phyloP scores from a whole-genome alignment of 163 green algal genomes.

The Volvox carteri region DNA sequence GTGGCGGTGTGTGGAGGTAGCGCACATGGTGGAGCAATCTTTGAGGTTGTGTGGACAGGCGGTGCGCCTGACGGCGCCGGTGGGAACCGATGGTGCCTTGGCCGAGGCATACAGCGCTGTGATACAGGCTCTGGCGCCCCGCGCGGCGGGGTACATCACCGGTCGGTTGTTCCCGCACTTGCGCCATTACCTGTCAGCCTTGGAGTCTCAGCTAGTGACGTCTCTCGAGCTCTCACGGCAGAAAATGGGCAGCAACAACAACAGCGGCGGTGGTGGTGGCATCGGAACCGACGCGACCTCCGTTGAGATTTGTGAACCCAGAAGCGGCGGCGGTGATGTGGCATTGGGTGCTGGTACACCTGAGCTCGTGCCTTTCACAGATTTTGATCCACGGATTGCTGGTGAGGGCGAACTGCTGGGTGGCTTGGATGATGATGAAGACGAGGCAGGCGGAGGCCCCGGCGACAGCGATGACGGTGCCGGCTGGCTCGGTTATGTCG shows the following conservation, averaged over 20 bases:
- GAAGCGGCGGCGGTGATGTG: not conserved
- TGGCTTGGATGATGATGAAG: constrained; percentile 10
- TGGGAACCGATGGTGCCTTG: constrained; percentile 11
- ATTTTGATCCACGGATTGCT: constrained; percentile 57
- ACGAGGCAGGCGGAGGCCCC: not conserved
- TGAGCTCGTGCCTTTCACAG: constrained; percentile 67
- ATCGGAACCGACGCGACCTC: too few relatives aligned
- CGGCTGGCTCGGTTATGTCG: not conserved
- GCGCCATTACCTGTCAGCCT: not conserved
- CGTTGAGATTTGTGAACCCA: not conserved
- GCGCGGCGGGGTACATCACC: not conserved
- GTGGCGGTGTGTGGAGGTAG: constrained; percentile 7
- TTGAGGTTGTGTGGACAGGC: not conserved
- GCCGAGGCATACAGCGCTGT: constrained; percentile 22
- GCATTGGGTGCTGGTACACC: not conserved
- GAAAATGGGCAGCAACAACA: not conserved
- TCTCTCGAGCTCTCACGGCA: not conserved
- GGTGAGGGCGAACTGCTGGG: constrained; percentile 45
- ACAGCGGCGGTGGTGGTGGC: not conserved
- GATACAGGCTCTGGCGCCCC: not conserved
- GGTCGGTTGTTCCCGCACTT: not conserved
- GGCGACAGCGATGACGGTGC: not conserved
- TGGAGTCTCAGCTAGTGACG: not conserved
- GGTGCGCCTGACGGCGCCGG: not conserved
- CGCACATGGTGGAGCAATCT: not conserved